These are phyloP conservation scores for Talaromyces sp. DNA, from an alignment of 2,329 filamentous ascomycete species.

Conservation along the genomic window DNA sequence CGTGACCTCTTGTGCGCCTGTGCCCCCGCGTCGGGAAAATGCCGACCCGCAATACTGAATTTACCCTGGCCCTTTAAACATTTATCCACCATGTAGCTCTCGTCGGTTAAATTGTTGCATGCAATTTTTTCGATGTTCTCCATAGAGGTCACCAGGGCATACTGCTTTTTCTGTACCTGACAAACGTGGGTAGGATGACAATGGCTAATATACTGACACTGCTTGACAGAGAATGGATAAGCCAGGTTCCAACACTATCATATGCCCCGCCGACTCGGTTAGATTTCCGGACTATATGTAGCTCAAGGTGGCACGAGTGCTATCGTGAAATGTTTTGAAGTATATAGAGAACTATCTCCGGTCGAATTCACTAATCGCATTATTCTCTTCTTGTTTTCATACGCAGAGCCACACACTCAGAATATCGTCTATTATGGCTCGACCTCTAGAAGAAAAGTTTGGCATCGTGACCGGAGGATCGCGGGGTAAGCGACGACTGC, in stretches of 20 bases:
- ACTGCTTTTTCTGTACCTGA: slow-evolving; percentile 46
- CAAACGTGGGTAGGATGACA: slow-evolving; percentile 41
- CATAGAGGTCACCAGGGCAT: neutral
- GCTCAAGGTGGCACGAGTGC: neutral
- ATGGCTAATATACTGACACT: neutral
- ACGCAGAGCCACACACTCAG: neutral
- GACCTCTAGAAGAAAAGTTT: slow-evolving; percentile 67
- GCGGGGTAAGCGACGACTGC: slow-evolving; percentile 55
- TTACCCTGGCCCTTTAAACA: neutral
- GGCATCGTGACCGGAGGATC: slow-evolving; percentile 77
- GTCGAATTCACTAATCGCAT: neutral
- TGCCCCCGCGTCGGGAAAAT: neutral
- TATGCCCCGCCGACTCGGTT: slow-evolving; percentile 14
- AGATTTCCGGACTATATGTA: slow-evolving; percentile 1
- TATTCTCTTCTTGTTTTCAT: neutral
- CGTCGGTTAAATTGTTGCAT: slow-evolving; percentile 43
- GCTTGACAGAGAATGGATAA: neutral
- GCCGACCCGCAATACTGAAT: neutral
- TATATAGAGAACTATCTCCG: neutral
- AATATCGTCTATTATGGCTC: slow-evolving; percentile 13
- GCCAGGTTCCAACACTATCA: neutral
- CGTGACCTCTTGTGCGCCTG: neutral
- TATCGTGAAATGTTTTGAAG: neutral
- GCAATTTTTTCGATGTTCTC: neutral
- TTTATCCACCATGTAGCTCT: neutral